phyloP scores from a whole-genome alignment of 1,284 basidiomycete species.

The Lignosus rhinocerotis region DNA sequence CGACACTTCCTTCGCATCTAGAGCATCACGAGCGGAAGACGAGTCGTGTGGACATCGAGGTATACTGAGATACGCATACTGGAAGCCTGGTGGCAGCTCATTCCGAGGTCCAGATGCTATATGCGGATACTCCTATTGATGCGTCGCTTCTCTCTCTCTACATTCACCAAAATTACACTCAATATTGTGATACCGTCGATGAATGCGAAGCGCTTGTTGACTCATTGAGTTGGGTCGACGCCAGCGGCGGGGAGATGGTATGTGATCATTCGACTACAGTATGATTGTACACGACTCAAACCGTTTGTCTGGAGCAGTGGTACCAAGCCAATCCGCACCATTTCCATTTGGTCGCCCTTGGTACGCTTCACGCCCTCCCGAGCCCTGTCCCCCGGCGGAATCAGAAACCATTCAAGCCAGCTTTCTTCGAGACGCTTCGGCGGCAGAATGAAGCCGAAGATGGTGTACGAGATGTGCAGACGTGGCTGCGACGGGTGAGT shows the following conservation, averaged over 20 bases:
- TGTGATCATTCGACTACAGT: conserved; percentile 6
- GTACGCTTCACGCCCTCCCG: conserved; percentile 82
- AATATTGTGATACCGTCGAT: conserved; percentile 81
- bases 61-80: conserved; percentile 35
- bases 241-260: conserved; percentile 69
- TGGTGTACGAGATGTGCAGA: conserved; percentile 53
- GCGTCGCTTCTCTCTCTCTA: conserved; percentile 87
- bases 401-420: conserved; percentile 81
- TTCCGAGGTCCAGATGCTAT: conserved; percentile 54
- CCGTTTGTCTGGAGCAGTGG: conserved; percentile 47
- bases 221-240: conserved; percentile 80
- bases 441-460: conserved; percentile 59
- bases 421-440: conserved; percentile 63
- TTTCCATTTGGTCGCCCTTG: conserved; percentile 80
- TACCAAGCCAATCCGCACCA: conserved; percentile 81
- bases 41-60: conserved; percentile 83
- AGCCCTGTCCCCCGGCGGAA: conserved; percentile 76
- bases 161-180: conserved; percentile 90
- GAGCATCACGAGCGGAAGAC: conserved; percentile 60
- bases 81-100: not conserved
- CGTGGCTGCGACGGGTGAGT: conserved; percentile 50
- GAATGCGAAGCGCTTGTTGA: conserved; percentile 75
- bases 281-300: not conserved
- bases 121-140: conserved; percentile 89
- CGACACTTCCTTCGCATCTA: conserved; percentile 58